Conservation (phyloP, 768 basidiomycete genomes). For the Lactarius evosmus region DNA sequence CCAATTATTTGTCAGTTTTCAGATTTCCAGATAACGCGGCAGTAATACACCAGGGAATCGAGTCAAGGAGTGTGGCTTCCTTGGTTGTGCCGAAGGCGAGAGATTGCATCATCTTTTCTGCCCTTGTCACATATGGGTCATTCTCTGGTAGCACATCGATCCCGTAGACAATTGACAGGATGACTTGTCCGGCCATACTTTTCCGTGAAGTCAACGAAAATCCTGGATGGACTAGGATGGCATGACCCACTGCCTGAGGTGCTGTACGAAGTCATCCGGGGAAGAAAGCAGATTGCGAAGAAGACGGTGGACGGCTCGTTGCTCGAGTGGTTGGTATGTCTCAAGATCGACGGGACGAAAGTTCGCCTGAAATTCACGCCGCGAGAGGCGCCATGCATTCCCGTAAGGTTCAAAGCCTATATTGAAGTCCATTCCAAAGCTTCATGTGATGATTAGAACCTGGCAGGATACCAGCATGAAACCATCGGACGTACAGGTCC, state of each 20-base stretch:
- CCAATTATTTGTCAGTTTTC: not conserved
- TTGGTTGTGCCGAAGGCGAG: not conserved
- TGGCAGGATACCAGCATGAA: not conserved
- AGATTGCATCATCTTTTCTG: not conserved
- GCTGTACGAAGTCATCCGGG: not conserved
- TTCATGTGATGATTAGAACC: not conserved
- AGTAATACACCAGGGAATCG: not conserved
- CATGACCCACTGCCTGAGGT: not conserved
- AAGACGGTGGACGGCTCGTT: not conserved
- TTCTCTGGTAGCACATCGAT: not conserved
- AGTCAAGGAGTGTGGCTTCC: not conserved
- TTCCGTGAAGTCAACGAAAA: not conserved
- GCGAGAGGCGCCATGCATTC: not conserved
- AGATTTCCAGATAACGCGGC: not conserved
- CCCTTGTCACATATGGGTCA: not conserved
- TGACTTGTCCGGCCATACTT: not conserved
- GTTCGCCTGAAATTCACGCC: not conserved
- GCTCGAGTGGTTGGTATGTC: not conserved
- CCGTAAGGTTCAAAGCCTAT: not conserved
- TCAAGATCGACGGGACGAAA: not conserved
- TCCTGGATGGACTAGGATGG: not conserved
- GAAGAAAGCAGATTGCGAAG: not conserved
- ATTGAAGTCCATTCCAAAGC: conserved; percentile 5
- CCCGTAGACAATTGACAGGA: not conserved
- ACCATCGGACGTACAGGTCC: not conserved